phyloP scores from a whole-genome alignment of 352 stramenopile species.

The Lagenidium sp. region DNA sequence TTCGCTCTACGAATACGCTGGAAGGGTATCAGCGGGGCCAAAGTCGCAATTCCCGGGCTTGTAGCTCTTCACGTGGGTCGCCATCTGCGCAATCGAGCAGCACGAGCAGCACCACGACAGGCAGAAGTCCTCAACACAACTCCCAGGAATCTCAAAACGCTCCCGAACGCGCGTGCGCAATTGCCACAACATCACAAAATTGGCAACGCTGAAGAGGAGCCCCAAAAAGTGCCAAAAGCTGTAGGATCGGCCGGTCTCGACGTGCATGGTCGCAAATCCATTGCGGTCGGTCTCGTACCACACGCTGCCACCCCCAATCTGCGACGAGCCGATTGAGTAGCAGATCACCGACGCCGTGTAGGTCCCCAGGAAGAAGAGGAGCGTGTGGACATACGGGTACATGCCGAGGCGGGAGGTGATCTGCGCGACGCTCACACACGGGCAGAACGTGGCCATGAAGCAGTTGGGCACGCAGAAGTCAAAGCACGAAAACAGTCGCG shows the following conservation, averaged over 20 bases:
- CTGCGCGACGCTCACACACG: conserved; percentile 47
- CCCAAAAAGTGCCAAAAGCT: conserved; percentile 15
- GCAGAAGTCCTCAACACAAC: conserved; percentile 20
- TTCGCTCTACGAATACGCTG: conserved; percentile 17
- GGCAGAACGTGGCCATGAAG: conserved; percentile 36
- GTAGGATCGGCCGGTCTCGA: conserved; percentile 1
- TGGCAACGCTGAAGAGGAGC: conserved; percentile 11
- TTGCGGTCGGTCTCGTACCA: conserved; percentile 1
- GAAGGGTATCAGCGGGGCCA: conserved; percentile 34
- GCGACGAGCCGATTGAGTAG: not conserved
- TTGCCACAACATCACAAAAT: conserved; percentile 20
- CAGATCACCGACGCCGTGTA: conserved; percentile 4
- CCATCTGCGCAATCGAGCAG: conserved; percentile 54
- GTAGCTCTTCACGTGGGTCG: conserved; percentile 53
- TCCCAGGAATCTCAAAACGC: conserved; percentile 47
- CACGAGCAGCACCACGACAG: conserved; percentile 28
- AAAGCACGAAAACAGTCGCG: conserved; percentile 33
- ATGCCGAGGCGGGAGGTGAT: conserved; percentile 38
- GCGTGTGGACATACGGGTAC: conserved; percentile 22
- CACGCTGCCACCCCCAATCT: not conserved
- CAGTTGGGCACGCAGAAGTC: conserved; percentile 34
- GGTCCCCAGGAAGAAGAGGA: conserved; percentile 23
- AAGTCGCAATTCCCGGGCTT: conserved; percentile 38
- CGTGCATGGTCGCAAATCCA: conserved; percentile 4
- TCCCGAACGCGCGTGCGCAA: conserved; percentile 24